phyloP scores from a whole-genome alignment of 352 stramenopile genomes.

The Globisporangium spinosum region DNA sequence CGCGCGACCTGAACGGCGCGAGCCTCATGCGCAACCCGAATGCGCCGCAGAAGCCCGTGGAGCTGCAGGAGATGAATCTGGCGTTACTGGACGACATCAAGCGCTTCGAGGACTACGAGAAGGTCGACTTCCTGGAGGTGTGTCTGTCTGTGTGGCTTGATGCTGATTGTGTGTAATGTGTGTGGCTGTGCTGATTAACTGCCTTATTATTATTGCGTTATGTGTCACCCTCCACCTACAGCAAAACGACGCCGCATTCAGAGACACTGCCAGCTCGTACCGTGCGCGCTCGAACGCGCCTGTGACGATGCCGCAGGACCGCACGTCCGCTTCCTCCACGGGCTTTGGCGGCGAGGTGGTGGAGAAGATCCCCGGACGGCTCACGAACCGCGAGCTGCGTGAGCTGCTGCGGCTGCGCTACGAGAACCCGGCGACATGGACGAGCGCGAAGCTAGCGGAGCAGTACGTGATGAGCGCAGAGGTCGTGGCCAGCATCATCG shows the following conservation, averaged over 20 bases:
- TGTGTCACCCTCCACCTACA: constrained; percentile 13
- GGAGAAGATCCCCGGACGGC: constrained; percentile 36
- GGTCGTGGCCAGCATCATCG: constrained; percentile 35
- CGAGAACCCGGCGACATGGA: constrained; percentile 52
- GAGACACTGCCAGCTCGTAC: constrained; percentile 63
- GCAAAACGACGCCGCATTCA: constrained; percentile 47
- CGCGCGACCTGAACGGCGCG: constrained; percentile 21
- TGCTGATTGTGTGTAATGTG: not conserved
- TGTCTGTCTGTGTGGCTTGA: not conserved
- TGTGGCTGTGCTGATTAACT: not conserved
- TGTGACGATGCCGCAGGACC: constrained; percentile 45
- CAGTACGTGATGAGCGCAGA: constrained; percentile 42
- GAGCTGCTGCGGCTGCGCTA: constrained; percentile 62
- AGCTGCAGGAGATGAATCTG: constrained; percentile 58
- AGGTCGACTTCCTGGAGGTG: constrained; percentile 42
- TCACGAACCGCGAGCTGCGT: constrained; percentile 54
- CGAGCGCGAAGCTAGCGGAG: constrained; percentile 36
- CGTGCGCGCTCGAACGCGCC: constrained; percentile 38
- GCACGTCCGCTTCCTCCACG: constrained; percentile 34
- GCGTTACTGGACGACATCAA: constrained; percentile 47
- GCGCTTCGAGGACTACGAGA: constrained; percentile 52
- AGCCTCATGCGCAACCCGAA: constrained; percentile 22
- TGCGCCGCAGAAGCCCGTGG: constrained; percentile 13
- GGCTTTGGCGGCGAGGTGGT: constrained; percentile 36
- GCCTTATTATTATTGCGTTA: not conserved